Conservation (phyloP, 1,139 yeast genomes). For the Suhomyces taliae region DNA sequence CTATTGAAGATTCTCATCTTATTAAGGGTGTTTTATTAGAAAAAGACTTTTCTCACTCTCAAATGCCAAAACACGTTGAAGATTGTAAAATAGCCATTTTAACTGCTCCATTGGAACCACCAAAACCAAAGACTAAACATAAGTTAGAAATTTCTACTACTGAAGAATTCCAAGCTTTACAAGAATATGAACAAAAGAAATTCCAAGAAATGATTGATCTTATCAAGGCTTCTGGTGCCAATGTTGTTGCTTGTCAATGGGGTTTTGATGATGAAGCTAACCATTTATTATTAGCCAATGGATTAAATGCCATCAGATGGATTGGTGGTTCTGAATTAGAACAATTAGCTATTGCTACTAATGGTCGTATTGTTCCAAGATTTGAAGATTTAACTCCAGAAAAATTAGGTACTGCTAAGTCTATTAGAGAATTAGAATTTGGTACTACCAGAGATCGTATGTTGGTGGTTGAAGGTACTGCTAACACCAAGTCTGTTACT, state of each 20-base stretch:
- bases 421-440: constrained; percentile 82
- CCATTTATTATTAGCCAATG: constrained; percentile 82
- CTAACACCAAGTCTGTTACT: constrained; percentile 88
- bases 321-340: constrained; percentile 98
- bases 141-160: constrained; percentile 89
- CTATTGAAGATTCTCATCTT: constrained; percentile 79
- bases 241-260: constrained; percentile 98
- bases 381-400: constrained; percentile 85
- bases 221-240: constrained; percentile 91
- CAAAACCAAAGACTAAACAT: constrained; percentile 98
- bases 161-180: constrained; percentile 88
- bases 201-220: constrained; percentile 86
- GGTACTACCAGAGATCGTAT: constrained; percentile 97
- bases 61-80: constrained; percentile 82
- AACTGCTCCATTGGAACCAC: constrained; percentile 99
- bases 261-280: constrained; percentile 99
- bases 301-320: constrained; percentile 97
- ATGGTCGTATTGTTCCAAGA: constrained; percentile 95
- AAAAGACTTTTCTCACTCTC: constrained; percentile 97
- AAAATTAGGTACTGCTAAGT: constrained; percentile 87
- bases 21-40: constrained; percentile 92
- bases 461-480: constrained; percentile 91
- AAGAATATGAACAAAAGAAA: constrained; percentile 87
- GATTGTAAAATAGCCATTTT: constrained; percentile 90
- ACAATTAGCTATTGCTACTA: constrained; percentile 93